Evolutionary conservation across 805 yeast genomes (phyloP).

Genomic region (Yarrowia sp.): DNA sequence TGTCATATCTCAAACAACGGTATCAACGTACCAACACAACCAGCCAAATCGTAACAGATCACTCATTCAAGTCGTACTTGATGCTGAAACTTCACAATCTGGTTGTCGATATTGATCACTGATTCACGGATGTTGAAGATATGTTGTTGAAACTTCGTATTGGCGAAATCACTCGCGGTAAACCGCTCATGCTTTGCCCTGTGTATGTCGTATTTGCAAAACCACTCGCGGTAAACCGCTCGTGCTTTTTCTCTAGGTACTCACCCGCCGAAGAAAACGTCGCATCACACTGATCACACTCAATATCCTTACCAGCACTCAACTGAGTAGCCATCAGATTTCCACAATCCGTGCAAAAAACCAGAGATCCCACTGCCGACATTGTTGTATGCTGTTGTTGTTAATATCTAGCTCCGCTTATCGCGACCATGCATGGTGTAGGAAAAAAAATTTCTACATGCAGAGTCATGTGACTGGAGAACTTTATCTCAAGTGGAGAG

Average conservation of each 20-base stretch:
- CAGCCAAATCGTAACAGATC: too few relatives aligned
- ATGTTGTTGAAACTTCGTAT: too few relatives aligned
- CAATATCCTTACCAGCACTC: constrained; percentile 45
- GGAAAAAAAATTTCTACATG: constrained; percentile 8
- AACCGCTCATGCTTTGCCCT: too few relatives aligned
- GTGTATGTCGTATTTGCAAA: too few relatives aligned
- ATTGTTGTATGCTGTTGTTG: constrained; percentile 41
- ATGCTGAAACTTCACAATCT: too few relatives aligned
- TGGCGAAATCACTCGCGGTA: too few relatives aligned
- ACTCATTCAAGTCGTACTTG: too few relatives aligned
- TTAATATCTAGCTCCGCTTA: not conserved
- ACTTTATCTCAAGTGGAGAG: not conserved
- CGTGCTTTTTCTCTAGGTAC: constrained; percentile 10
- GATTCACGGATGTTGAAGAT: too few relatives aligned
- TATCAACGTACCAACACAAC: too few relatives aligned
- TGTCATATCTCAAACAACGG: too few relatives aligned
- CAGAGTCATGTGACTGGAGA: not conserved
- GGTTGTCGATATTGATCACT: too few relatives aligned
- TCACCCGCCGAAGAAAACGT: constrained; percentile 44
- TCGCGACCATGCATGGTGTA: constrained; percentile 15
- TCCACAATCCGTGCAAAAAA: constrained; percentile 93
- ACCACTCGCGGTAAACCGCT: too few relatives aligned
- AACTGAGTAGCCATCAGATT: constrained; percentile 73
- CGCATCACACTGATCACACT: constrained; percentile 56
- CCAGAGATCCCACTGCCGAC: constrained; percentile 95